Base-by-base conservation (phyloP, 495 filamentous ascomycete genomes). In the Aspergillus bridgeri region DNA sequence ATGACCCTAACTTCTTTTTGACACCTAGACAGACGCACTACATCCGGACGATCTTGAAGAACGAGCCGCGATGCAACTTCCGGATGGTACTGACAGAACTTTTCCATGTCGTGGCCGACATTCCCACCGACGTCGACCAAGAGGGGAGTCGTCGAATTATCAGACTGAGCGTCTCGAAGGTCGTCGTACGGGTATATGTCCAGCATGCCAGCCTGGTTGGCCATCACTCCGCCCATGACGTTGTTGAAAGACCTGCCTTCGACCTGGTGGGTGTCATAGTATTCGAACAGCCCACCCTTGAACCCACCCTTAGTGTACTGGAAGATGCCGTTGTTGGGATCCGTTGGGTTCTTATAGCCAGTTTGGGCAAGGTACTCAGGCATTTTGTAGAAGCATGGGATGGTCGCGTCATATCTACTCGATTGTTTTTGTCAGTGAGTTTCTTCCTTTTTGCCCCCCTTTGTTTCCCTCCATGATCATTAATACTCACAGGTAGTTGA, bases 171-270 rank as follows among this genome's bases (percentile, higher is more conserved):
- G 38, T 42, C 38, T 42, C 38, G 38, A 42, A n/a, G 38, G n/a
- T 42, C 38, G 8, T 42, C 38, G 38, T 42, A n/a, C n/a, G 54
- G 54, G 44, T 29, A 33, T 43, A 56, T 56, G 25, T 56, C 54
- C 4, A 56, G 44, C 54, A 15, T 18, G 43, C 54, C 44, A 3
- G 54, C 54, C 18, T 56, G 54, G 22, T 56, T 56, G 43, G 54
- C 54, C 54, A 56, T 56, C 0, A 56, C 54, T 23, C 22, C 24
- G 45, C 54, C 54, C 54, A 56, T 56, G 5, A 56, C 44, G 54
- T 56, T 21, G 54, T 56, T 56, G 54, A 56, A 56, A 45, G 45
- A 24, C 22, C 22, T 15, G 54, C 54, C 25, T 25, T 56, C 54
- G 43, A 9, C 5, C 2, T 21, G 43, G 54, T 56, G 54, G 5